Evolutionary conservation across 371 early-diverging fungal genomes (phyloP).

Genomic region (Umbelopsis sp.): DNA sequence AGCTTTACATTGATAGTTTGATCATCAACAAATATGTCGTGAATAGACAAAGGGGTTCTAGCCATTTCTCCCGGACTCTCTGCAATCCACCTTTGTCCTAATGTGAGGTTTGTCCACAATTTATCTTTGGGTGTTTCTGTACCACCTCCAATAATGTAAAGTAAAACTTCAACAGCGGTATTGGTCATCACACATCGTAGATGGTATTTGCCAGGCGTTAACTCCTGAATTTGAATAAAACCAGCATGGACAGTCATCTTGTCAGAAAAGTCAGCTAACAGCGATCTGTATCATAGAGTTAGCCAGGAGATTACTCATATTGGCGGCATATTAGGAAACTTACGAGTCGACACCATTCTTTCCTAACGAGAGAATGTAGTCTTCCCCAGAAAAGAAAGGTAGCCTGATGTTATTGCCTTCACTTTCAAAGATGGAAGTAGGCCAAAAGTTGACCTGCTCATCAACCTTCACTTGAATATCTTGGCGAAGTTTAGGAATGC

Average conservation of each 20-base stretch:
- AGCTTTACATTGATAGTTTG: background rate
- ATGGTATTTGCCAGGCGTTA: conserved; percentile 37
- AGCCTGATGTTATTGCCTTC: background rate
- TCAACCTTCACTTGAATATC: background rate
- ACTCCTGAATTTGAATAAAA: conserved; percentile 26
- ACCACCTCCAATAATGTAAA: background rate
- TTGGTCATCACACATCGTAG: conserved; percentile 20
- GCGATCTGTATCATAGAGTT: background rate
- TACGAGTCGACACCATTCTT: conserved; percentile 2
- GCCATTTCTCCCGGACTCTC: background rate
- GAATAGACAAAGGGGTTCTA: background rate
- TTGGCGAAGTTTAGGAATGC: background rate
- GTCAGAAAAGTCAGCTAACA: conserved; percentile 23
- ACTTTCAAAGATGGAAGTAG: background rate
- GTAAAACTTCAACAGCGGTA: background rate
- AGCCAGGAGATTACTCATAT: background rate
- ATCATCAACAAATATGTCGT: background rate
- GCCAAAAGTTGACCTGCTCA: conserved; percentile 9
- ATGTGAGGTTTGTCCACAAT: conserved; percentile 27
- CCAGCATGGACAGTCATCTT: conserved; percentile 13
- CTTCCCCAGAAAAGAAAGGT: conserved; percentile 9
- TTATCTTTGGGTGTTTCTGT: background rate
- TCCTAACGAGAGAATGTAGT: background rate
- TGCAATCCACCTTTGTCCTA: conserved; percentile 21
- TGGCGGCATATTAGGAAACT: background rate